A percentile compares a stretch with the other conserved stretches of the same genome.
phyloP scores from a whole-genome alignment of 2,329 filamentous ascomycete genomes.

The Epicoccum nigrum region DNA sequence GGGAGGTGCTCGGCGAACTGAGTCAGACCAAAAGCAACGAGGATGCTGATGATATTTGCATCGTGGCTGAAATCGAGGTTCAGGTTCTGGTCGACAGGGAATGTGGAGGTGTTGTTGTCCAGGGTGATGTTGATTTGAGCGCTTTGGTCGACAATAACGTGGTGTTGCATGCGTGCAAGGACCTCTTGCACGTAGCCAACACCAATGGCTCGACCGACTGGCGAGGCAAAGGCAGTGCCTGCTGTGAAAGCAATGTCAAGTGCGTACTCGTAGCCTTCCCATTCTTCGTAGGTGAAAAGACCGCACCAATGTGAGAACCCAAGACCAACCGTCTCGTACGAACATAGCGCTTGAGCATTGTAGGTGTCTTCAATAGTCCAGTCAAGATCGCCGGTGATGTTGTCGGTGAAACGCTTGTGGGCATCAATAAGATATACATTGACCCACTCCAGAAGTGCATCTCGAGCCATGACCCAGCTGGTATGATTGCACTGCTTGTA shows the following conservation, averaged over 20 bases:
- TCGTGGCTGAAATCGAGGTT: constrained; percentile 83
- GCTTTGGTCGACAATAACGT: constrained; percentile 54
- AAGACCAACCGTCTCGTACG: constrained; percentile 78
- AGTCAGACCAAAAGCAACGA: constrained; percentile 73
- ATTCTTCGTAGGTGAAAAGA: constrained; percentile 77
- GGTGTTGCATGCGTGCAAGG: constrained; percentile 71
- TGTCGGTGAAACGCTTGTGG: constrained; percentile 62
- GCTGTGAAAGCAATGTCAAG: constrained; percentile 71
- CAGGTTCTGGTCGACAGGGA: constrained; percentile 74
- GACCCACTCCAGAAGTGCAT: constrained; percentile 65
- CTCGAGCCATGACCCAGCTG: constrained; percentile 53
- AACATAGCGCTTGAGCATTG: constrained; percentile 74
- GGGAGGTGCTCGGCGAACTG: constrained; percentile 70
- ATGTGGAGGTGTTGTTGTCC: constrained; percentile 70
- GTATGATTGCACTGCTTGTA: constrained; percentile 71
- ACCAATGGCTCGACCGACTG: constrained; percentile 72
- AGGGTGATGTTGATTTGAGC: constrained; percentile 68
- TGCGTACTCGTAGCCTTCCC: constrained; percentile 73
- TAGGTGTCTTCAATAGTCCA: constrained; percentile 50
- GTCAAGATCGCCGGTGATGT: constrained; percentile 52
- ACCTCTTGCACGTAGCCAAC: constrained; percentile 72
- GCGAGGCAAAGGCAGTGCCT: constrained; percentile 66
- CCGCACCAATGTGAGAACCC: constrained; percentile 77
- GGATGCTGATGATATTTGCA: constrained; percentile 71
- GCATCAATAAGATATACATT: constrained; percentile 69